Evolutionary conservation across 176 grass and related monocot genomes (phyloP).

Genomic region (Triticum turgidum): DNA sequence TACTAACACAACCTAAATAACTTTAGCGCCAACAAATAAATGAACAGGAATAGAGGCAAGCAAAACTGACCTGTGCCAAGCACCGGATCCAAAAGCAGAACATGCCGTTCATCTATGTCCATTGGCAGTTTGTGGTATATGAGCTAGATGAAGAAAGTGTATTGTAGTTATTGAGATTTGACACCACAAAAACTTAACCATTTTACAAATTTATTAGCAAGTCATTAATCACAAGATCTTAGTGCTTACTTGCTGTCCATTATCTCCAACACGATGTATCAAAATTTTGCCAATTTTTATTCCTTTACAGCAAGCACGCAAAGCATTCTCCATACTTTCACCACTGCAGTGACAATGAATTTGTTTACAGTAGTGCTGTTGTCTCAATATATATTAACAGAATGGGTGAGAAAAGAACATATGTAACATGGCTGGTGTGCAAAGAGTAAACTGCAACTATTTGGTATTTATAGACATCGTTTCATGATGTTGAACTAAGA

Average conservation of each 20-base stretch:
- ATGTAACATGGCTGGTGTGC: neutral
- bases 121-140: constrained; percentile 96
- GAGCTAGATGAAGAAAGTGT: constrained; percentile 47
- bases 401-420: neutral
- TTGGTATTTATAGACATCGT: neutral
- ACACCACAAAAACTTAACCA: neutral
- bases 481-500: neutral
- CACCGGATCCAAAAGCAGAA: constrained; percentile 97
- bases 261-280: constrained; percentile 91
- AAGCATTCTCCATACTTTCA: constrained; percentile 98
- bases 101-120: constrained; percentile 95
- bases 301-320: constrained; percentile 96
- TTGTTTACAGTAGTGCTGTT: neutral
- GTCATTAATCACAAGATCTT: constrained; percentile 24
- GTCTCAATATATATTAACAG: neutral
- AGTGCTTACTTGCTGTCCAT: constrained; percentile 75
- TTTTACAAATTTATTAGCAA: neutral
- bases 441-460: constrained; percentile 1
- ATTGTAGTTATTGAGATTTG: constrained; percentile 1
- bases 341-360: constrained; percentile 54
- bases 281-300: constrained; percentile 99
- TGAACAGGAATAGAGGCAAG: neutral
- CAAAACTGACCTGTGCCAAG: constrained; percentile 84
- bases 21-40: constrained; percentile 17
- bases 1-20: neutral